A percentile compares a stretch with the other conserved stretches of the same genome.
phyloP scores from a whole-genome alignment of 306 rosid genomes.

The Rosa lucieae region DNA sequence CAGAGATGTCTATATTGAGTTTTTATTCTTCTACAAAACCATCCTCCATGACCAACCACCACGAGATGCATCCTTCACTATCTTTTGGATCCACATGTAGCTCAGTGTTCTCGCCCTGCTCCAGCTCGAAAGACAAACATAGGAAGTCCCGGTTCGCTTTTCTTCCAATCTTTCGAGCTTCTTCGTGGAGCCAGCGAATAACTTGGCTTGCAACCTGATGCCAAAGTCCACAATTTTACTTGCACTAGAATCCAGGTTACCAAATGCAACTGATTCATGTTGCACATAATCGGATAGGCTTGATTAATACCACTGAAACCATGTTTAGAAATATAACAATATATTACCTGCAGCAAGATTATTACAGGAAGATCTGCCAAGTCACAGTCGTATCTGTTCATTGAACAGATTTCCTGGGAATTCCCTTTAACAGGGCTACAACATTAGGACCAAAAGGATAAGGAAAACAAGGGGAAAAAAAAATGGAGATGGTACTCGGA shows the following conservation, averaged over 20 bases:
- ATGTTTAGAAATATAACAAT: background rate
- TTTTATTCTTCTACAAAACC: slow-evolving; percentile 62
- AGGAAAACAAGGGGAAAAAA: background rate
- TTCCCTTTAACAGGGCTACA: slow-evolving; percentile 66
- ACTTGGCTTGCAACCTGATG: slow-evolving; percentile 84
- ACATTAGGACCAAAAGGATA: slow-evolving; percentile 43
- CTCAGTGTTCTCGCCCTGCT: slow-evolving; percentile 69
- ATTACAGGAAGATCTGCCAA: slow-evolving; percentile 77
- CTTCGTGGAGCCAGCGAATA: slow-evolving; percentile 76
- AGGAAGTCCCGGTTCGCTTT: slow-evolving; percentile 70
- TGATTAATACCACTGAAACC: background rate
- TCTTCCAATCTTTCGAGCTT: slow-evolving; percentile 78
- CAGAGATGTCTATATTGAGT: slow-evolving; percentile 44
- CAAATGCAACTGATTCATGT: background rate
- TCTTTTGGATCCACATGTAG: slow-evolving; percentile 73
- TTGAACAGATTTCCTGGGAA: slow-evolving; percentile 56
- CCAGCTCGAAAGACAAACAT: slow-evolving; percentile 74
- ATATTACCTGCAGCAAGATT: slow-evolving; percentile 80
- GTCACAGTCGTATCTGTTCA: slow-evolving; percentile 68
- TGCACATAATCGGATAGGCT: background rate
- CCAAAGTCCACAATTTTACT: slow-evolving; percentile 17
- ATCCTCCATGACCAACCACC: slow-evolving; percentile 84
- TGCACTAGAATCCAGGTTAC: background rate
- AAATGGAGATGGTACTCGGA: slow-evolving; percentile 45
- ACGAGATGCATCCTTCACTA: slow-evolving; percentile 68